Conservation (phyloP, 495 filamentous ascomycete species). For the Paragyromitra xinjiangensis region DNA sequence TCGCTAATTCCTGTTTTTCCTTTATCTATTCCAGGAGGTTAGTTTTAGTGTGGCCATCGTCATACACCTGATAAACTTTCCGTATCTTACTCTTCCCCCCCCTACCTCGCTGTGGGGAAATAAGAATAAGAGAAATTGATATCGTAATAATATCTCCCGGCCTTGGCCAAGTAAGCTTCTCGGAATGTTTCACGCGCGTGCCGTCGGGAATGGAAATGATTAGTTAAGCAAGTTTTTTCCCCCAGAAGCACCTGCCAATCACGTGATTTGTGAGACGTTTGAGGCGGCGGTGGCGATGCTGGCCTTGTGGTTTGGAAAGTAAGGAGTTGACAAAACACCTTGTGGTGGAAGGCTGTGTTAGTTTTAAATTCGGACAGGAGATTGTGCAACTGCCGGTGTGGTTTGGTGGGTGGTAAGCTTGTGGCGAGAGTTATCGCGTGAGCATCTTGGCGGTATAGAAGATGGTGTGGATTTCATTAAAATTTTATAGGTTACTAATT, state of each 20-base stretch:
- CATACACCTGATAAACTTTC: background rate
- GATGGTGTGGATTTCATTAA: too few species aligned
- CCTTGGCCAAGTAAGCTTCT: too few species aligned
- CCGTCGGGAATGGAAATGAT: background rate
- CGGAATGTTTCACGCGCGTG: background rate
- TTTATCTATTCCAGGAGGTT: background rate
- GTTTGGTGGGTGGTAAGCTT: too few species aligned
- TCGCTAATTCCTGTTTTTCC: background rate
- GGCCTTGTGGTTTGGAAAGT: background rate
- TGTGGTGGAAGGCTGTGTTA: background rate
- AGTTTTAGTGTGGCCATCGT: background rate
- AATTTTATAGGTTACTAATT: too few species aligned
- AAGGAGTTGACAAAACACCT: background rate
- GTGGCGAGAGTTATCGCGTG: too few species aligned
- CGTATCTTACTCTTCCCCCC: background rate
- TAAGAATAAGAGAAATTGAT: background rate
- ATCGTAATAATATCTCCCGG: background rate
- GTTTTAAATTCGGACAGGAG: background rate
- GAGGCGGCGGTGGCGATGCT: background rate
- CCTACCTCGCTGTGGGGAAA: background rate
- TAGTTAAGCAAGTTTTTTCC: background rate
- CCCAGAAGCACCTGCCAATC: background rate
- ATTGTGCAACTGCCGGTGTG: too few species aligned
- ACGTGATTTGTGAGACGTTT: constrained; percentile 3
- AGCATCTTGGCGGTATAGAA: too few species aligned